Evolutionary conservation across 1,284 basidiomycete species (phyloP), one percentile per base, ranked within the genome.

Genomic region (Rhodotorula sp.): DNA sequence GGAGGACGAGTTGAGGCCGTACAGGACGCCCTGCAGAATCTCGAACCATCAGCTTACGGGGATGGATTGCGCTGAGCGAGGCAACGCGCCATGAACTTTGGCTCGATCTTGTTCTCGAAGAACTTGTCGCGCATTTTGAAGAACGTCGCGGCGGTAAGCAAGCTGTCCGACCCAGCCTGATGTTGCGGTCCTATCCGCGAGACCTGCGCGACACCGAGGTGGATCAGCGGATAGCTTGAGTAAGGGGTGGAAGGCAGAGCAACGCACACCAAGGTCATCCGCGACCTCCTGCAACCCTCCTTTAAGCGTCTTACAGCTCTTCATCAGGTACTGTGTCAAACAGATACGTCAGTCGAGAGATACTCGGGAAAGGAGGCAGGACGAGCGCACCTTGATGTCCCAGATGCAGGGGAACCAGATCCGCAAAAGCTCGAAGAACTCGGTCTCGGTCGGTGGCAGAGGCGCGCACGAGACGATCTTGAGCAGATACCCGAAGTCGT

Each of bases 401-500:
- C 96, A 98, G 67, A 97, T 89, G 67, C 88, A 90, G 0, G 95
- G 95, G 82, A 99, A 99, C 95, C 95, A 99, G 76, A 88, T 88
- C 72, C 85, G 86, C 37, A 99, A 85, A 59, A 91, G 85, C 61
- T 91, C 87, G 80, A 98, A 97, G 82, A 99, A 99, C 26, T 87
- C 86, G 72, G 90, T 88, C 82, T 99, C 96, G 31, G 88, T 88
- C 37, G 89, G 87, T 4, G 96, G 96, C 71, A 99, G 82, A 54
- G 92, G 90, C 77, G 89, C 84, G 74, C 87, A 89, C 1, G 94
- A 97, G 59, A 99, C 86, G 61, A 98, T 86, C 80, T 96, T 96
- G 81, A 99, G 88, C 76, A 99, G 89, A 80, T 99, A 99, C 28
- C 96, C 95, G 82, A 99, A 99, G 81, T 99, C 95, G 81, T 99